Conservation (phyloP, 2,329 filamentous ascomycete species). For the Cordyceps javanica region DNA sequence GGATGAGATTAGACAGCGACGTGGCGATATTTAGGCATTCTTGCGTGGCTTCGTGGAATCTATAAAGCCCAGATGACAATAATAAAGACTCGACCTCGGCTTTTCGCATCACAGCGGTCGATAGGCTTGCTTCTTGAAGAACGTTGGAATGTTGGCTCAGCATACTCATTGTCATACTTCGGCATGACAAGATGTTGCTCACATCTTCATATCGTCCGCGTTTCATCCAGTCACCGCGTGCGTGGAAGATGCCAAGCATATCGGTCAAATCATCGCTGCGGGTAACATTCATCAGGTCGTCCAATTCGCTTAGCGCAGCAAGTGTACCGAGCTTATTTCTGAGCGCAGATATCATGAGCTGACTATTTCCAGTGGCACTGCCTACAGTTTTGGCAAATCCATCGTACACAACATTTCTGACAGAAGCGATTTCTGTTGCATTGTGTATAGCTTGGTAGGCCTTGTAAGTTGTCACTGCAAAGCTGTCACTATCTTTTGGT, state of each 20-base stretch:
- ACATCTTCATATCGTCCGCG: slow-evolving; percentile 75
- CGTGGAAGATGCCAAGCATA: slow-evolving; percentile 57
- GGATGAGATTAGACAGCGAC: slow-evolving; percentile 71
- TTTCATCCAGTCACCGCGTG: slow-evolving; percentile 71
- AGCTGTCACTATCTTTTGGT: slow-evolving; percentile 55
- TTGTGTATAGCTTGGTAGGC: slow-evolving; percentile 74
- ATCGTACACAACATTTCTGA: slow-evolving; percentile 54
- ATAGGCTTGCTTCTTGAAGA: slow-evolving; percentile 53
- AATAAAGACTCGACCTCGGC: slow-evolving; percentile 74
- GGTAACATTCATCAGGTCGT: slow-evolving; percentile 63
- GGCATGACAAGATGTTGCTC: slow-evolving; percentile 71
- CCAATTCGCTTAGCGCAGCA: slow-evolving; percentile 73
- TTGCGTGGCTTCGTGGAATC: slow-evolving; percentile 75
- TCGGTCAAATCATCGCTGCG: slow-evolving; percentile 54
- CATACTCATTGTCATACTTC: slow-evolving; percentile 75
- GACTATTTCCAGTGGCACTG: slow-evolving; percentile 42
- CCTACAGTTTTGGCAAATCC: slow-evolving; percentile 57
- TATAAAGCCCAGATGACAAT: slow-evolving; percentile 66
- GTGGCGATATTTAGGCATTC: slow-evolving; percentile 84
- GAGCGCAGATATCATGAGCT: slow-evolving; percentile 42
- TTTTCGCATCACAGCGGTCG: slow-evolving; percentile 57
- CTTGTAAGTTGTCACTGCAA: slow-evolving; percentile 68
- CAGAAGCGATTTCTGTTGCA: slow-evolving; percentile 48
- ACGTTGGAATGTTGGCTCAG: slow-evolving; percentile 65
- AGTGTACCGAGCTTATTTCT: slow-evolving; percentile 54